Evolutionary conservation across 441 rosid genomes (phyloP).

Genomic region (Aquilaria agallochum): DNA sequence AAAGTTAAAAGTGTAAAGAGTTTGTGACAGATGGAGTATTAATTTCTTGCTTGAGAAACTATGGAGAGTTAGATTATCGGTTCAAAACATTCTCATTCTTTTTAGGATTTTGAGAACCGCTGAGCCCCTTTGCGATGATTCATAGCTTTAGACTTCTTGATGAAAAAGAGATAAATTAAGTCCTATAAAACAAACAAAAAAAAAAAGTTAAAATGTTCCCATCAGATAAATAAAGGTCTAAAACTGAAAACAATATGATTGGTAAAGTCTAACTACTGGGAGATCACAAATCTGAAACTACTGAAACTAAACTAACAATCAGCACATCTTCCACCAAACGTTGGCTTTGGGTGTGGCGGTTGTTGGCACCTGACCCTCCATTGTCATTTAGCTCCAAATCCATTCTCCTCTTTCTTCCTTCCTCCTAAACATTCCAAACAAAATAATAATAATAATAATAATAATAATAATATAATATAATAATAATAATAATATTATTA

Average conservation of each 20-base stretch:
- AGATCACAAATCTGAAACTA: neutral
- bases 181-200: conserved; percentile 12
- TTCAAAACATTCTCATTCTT: too few relatives aligned
- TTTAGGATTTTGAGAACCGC: too few relatives aligned
- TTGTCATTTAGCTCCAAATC: conserved; percentile 57
- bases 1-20: too few relatives aligned
- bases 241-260: neutral
- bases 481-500: neutral
- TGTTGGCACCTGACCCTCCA: conserved; percentile 83
- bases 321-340: conserved; percentile 28
- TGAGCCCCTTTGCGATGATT: too few relatives aligned
- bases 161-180: conserved; percentile 13
- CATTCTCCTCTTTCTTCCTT: conserved; percentile 27
- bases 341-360: conserved; percentile 77
- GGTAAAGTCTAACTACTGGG: too few relatives aligned
- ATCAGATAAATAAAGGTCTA: neutral
- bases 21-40: too few relatives aligned
- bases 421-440: conserved; percentile 12
- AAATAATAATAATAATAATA: conserved; percentile 1
- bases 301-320: conserved; percentile 29
- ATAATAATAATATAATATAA: neutral
- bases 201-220: neutral
- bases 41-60: too few relatives aligned
- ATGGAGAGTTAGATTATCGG: too few relatives aligned
- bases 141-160: too few relatives aligned